These are phyloP conservation scores for Steccherinum ochraceum DNA, from an alignment of 768 basidiomycete genomes.

Conservation along the genomic window DNA sequence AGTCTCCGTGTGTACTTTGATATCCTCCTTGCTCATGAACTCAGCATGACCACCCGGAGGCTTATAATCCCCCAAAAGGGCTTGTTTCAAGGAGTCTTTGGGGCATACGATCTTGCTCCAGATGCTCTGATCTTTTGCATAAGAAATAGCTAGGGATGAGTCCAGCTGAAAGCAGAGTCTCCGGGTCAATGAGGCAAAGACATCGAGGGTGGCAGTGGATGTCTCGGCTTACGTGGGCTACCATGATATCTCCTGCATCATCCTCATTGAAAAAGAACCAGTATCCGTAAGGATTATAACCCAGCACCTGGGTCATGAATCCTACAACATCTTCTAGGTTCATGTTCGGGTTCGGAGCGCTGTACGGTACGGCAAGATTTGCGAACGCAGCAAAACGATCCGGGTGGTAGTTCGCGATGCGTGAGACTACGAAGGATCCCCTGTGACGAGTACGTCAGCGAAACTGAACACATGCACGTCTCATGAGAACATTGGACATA, in stretches of 20 bases:
- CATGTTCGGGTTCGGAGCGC: slow-evolving; percentile 19
- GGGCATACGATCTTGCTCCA: slow-evolving; percentile 31
- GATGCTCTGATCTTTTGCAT: slow-evolving; percentile 25
- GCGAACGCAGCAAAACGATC: slow-evolving; percentile 34
- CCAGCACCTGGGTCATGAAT: not conserved
- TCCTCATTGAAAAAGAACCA: slow-evolving; percentile 2
- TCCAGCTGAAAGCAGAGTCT: not conserved
- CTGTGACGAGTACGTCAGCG: too few relatives aligned
- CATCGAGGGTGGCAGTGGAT: too few relatives aligned
- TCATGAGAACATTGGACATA: slow-evolving; percentile 6
- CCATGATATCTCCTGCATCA: slow-evolving; percentile 2
- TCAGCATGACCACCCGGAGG: slow-evolving; percentile 14
- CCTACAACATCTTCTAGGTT: slow-evolving; percentile 15
- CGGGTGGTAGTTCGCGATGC: slow-evolving; percentile 31
- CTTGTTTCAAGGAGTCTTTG: slow-evolving; percentile 29
- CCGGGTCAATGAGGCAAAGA: not conserved
- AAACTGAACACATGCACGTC: not conserved
- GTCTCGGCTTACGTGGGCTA: not conserved
- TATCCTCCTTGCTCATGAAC: slow-evolving; percentile 29
- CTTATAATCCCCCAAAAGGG: slow-evolving; percentile 22
- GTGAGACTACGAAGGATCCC: not conserved
- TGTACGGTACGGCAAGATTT: slow-evolving; percentile 30
- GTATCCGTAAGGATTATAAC: not conserved
- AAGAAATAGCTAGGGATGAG: slow-evolving; percentile 6
- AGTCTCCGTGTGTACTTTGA: slow-evolving; percentile 20